Percentiles rank a stretch among this genome's conserved stretches.
phyloP scores from a whole-genome alignment of 768 basidiomycete genomes.

The Coprinopsis strossmayeri region DNA sequence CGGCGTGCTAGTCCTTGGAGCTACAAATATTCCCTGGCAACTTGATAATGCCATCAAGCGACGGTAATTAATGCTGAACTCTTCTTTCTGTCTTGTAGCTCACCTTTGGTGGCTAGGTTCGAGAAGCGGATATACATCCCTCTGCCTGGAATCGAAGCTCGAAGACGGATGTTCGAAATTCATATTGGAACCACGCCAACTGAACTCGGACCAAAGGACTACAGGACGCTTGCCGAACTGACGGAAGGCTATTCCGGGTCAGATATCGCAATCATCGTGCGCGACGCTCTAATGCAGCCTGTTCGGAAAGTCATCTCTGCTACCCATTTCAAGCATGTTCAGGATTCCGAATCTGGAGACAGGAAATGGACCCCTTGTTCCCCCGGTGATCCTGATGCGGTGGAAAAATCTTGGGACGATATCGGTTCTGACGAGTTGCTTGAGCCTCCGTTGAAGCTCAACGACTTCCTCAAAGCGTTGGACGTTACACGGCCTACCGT shows the following conservation, averaged over 20 bases:
- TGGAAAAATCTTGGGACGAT: constrained; percentile 87
- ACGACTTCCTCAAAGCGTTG: constrained; percentile 80
- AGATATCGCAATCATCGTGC: constrained; percentile 90
- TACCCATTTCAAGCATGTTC: constrained; percentile 82
- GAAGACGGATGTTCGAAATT: constrained; percentile 93
- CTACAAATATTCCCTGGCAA: constrained; percentile 99
- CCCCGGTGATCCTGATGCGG: constrained; percentile 79
- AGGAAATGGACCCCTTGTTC: constrained; percentile 93
- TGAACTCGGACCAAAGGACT: constrained; percentile 72
- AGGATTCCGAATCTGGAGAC: constrained; percentile 21
- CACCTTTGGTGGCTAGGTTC: constrained; percentile 44
- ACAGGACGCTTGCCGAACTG: constrained; percentile 68
- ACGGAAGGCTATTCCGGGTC: constrained; percentile 96
- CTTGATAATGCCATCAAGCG: constrained; percentile 97
- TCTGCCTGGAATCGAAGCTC: constrained; percentile 87
- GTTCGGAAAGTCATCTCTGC: constrained; percentile 94
- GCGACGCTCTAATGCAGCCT: constrained; percentile 98
- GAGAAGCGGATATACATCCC: constrained; percentile 99
- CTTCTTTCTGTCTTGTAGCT: not conserved
- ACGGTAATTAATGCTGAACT: constrained; percentile 41
- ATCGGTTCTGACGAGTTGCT: constrained; percentile 81
- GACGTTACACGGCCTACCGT: constrained; percentile 83
- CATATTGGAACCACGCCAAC: constrained; percentile 93
- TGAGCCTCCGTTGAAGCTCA: constrained; percentile 77
- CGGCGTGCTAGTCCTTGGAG: constrained; percentile 92